Evolutionary conservation across 768 basidiomycete genomes (phyloP).

Genomic region (Lactarius trivialis): DNA sequence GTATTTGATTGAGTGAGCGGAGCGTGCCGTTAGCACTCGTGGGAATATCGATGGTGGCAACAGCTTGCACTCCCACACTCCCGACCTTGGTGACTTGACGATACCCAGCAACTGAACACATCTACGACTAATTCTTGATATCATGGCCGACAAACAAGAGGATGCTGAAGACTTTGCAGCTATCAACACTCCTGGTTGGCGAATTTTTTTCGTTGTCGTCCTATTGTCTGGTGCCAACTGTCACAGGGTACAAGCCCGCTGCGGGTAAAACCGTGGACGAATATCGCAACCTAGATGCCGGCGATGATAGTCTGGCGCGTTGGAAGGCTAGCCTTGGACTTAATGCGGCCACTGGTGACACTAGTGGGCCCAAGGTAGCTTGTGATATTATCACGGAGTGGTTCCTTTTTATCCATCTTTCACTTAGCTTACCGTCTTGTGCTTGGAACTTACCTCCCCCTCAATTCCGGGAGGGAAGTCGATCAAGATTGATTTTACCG

Average conservation of each 20-base stretch:
- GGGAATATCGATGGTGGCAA: slow-evolving; percentile 58
- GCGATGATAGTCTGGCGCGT: slow-evolving; percentile 87
- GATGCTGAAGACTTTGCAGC: slow-evolving; percentile 70
- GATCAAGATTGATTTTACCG: slow-evolving; percentile 61
- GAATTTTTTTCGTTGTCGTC: not conserved
- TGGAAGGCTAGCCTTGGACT: slow-evolving; percentile 97
- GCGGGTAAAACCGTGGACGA: slow-evolving; percentile 71
- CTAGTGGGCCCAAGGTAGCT: slow-evolving; percentile 60
- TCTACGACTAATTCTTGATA: not conserved
- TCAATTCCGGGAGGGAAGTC: slow-evolving; percentile 53
- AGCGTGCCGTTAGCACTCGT: slow-evolving; percentile 48
- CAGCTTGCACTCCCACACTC: not conserved
- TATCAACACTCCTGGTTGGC: slow-evolving; percentile 58
- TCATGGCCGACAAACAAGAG: slow-evolving; percentile 37
- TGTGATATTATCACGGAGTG: slow-evolving; percentile 7
- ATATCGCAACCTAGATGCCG: slow-evolving; percentile 77
- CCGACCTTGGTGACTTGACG: slow-evolving; percentile 38
- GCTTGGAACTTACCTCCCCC: slow-evolving; percentile 74
- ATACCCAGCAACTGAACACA: not conserved
- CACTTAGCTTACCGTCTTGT: slow-evolving; percentile 58
- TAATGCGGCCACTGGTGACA: slow-evolving; percentile 39
- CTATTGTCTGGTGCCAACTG: not conserved
- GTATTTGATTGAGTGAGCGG: slow-evolving; percentile 28
- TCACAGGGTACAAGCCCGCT: slow-evolving; percentile 65
- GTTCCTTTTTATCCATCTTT: not conserved